A percentile compares a stretch with the other conserved stretches of the same genome.
These are phyloP conservation scores for Colletotrichum lupini DNA, from an alignment of 2,329 filamentous ascomycete species.

Conservation along the genomic window DNA sequence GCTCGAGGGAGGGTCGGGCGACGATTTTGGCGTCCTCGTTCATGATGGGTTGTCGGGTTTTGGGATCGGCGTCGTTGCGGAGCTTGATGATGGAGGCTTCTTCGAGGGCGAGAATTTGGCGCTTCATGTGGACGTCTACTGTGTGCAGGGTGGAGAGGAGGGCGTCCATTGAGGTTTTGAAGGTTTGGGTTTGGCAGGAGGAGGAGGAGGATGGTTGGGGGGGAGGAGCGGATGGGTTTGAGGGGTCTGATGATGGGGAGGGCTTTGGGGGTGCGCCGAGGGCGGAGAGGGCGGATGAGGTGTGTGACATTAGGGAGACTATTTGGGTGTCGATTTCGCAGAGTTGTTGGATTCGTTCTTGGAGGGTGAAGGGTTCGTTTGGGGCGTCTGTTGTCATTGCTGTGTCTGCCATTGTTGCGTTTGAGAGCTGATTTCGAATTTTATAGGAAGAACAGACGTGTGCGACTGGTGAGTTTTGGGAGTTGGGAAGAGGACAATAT, in stretches of 20 bases:
- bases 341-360: constrained; percentile 84
- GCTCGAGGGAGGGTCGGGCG: constrained; percentile 57
- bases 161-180: constrained; percentile 69
- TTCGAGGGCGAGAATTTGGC: constrained; percentile 82
- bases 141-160: constrained; percentile 81
- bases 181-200: constrained; percentile 51
- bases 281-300: constrained; percentile 57
- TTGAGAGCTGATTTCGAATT: neutral
- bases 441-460: no score
- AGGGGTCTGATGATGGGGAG: constrained; percentile 46
- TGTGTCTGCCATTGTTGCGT: constrained; percentile 24
- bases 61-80: constrained; percentile 40
- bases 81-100: constrained; percentile 80
- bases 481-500: neutral
- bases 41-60: constrained; percentile 40
- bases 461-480: neutral
- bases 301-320: constrained; percentile 54
- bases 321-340: constrained; percentile 78
- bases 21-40: constrained; percentile 36
- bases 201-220: constrained; percentile 60
- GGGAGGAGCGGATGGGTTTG: constrained; percentile 67
- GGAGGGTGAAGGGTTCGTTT: constrained; percentile 72
- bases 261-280: constrained; percentile 52
- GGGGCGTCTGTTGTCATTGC: constrained; percentile 37
- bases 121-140: constrained; percentile 79